Conservation (phyloP, 257 asterid species). For the Solanum lycopersicoides region DNA sequence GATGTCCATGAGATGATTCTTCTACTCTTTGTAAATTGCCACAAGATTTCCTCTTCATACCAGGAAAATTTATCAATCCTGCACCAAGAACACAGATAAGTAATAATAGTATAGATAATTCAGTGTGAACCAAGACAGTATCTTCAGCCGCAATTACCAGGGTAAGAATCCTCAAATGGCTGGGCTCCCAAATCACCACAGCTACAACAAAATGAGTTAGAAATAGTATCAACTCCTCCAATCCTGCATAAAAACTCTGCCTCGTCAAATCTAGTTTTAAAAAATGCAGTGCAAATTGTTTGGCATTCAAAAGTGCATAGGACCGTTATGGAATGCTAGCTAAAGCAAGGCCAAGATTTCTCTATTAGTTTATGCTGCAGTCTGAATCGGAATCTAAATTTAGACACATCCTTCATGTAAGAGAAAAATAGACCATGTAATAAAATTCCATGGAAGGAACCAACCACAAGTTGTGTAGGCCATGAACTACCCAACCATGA, state of each 20-base stretch:
- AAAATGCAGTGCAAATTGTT: neutral
- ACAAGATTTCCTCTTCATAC: constrained; percentile 68
- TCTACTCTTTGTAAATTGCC: constrained; percentile 18
- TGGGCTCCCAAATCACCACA: constrained; percentile 51
- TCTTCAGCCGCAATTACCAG: constrained; percentile 13
- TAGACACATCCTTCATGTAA: neutral
- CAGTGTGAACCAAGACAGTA: neutral
- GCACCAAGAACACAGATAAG: neutral
- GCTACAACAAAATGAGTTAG: constrained; percentile 40
- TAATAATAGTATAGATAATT: neutral
- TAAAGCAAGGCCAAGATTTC: neutral
- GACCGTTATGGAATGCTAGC: neutral
- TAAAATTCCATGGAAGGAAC: neutral
- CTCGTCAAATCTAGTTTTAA: neutral
- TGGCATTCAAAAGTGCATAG: neutral
- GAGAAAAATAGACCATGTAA: neutral
- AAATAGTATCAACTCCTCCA: constrained; percentile 25
- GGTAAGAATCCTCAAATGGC: constrained; percentile 24
- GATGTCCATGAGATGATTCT: constrained; percentile 11
- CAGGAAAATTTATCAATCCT: constrained; percentile 54
- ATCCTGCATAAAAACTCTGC: constrained; percentile 34
- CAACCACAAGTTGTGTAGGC: neutral
- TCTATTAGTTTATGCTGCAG: neutral
- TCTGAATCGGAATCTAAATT: neutral
- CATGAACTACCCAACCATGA: neutral